Percentiles rank a stretch among this genome's conserved stretches.
Conservation (phyloP, 371 early-diverging fungal species). For the Rhizopus delemar region DNA sequence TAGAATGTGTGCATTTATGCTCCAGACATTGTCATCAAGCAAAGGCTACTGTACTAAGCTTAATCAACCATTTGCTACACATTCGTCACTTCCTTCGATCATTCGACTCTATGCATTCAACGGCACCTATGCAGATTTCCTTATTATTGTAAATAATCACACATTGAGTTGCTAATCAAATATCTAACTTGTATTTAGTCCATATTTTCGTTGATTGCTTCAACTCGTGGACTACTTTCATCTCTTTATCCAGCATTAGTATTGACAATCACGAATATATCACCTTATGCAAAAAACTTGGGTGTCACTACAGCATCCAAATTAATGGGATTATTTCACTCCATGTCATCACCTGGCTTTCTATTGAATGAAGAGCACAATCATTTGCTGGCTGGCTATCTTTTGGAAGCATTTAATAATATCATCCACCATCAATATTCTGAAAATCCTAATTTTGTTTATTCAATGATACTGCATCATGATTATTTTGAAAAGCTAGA, state of each 20-base stretch:
- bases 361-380: conserved; percentile 78
- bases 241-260: conserved; percentile 78
- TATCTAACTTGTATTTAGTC: conserved; percentile 43
- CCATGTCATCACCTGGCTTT: conserved; percentile 79
- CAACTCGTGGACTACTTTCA: conserved; percentile 67
- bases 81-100: conserved; percentile 62
- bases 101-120: conserved; percentile 73
- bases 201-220: conserved; percentile 72
- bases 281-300: conserved; percentile 76
- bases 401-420: conserved; percentile 78
- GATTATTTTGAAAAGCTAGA: conserved; percentile 64
- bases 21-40: conserved; percentile 83
- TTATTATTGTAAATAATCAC: conserved; percentile 60
- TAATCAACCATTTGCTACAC: conserved; percentile 73
- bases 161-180: not conserved
- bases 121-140: conserved; percentile 83
- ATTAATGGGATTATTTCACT: conserved; percentile 71
- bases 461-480: conserved; percentile 74
- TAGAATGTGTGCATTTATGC: conserved; percentile 78
- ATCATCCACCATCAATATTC: conserved; percentile 79
- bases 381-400: conserved; percentile 67
- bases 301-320: conserved; percentile 73
- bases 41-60: conserved; percentile 74
- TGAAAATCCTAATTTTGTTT: conserved; percentile 76
- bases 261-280: conserved; percentile 76